Base-by-base conservation (phyloP, 306 rosid genomes). In the Dryas drummondii region DNA sequence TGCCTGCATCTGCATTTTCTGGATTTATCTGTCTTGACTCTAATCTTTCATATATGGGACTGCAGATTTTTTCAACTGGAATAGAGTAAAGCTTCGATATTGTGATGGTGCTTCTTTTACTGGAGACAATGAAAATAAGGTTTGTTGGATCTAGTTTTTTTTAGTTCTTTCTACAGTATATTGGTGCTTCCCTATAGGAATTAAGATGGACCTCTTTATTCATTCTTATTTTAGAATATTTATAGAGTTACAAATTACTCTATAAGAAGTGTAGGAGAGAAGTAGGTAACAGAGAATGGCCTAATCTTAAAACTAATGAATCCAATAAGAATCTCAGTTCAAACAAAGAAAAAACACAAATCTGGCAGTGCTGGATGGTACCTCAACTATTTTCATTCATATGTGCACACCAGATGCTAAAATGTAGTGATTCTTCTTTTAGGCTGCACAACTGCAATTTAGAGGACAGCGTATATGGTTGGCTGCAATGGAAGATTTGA, bases 81-180 rank as follows among this genome's bases (percentile, higher is more conserved):
- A 92, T 67, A 82, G 99, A 84, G 91, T 89, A 32, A 96, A 96
- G 86, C 85, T 96, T 79, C 98, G 99, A n/a, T 96, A 96, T 56
- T 96, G 99, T 74, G 99, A 96, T 59, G 99, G 99, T 41, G 99
- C 97, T 61, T 96, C 99, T 49, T 96, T 96, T 69, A 41, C 93
- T 16, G 99, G 99, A 51, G 98, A 92, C 66, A 57, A 82, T 78
- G 96, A 90, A 76, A 75, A 90, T 57, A 82, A 80, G 98, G 99
- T 94, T 78, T 3, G 78, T 42, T 7, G 17, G 2, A 59, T 44
- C 37, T 1, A 32, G 37, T 2, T 32, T 32, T 32, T 32, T 32
- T 32, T 32, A 32, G 37, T 32, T 32, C 37, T 32, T 32, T 32
- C 37, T 32, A 32, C 37, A 32, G 37, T 32, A 32, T 0, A 7